Conservation (phyloP, 495 filamentous ascomycete genomes). For the Penicillium chermesinum region DNA sequence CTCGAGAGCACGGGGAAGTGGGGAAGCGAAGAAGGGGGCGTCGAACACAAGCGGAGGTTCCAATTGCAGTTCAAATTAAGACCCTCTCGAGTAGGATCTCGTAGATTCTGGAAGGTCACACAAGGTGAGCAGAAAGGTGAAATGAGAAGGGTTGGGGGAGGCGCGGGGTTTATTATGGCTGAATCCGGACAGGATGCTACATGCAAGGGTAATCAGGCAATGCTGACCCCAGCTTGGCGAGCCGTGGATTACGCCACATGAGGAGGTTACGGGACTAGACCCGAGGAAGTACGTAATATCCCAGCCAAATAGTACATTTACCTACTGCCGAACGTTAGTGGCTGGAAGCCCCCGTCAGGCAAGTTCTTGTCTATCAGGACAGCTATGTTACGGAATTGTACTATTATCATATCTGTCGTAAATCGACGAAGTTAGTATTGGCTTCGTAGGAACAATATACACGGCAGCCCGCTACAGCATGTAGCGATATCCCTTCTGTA, state of each 20-base stretch:
- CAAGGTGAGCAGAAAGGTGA: too few relatives aligned
- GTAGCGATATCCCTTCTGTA: slow-evolving; percentile 49
- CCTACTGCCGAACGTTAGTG: too few relatives aligned
- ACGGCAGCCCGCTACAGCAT: slow-evolving; percentile 17
- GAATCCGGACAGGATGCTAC: slow-evolving; percentile 10
- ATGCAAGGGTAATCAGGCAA: neutral
- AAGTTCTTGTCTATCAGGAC: too few relatives aligned
- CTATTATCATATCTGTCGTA: neutral
- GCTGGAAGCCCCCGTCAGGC: too few relatives aligned
- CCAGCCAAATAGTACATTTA: too few relatives aligned
- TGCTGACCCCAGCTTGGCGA: neutral
- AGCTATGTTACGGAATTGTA: too few relatives aligned
- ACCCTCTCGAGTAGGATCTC: too few relatives aligned
- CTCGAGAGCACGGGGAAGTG: neutral
- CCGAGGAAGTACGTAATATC: neutral
- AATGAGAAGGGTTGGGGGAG: too few relatives aligned
- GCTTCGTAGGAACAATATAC: neutral
- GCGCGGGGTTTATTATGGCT: neutral
- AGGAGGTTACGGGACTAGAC: neutral
- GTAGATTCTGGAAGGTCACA: too few relatives aligned
- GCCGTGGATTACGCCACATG: neutral
- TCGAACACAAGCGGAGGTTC: neutral
- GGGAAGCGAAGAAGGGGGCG: neutral
- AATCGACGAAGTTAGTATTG: neutral
- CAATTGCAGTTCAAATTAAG: too few relatives aligned